Evolutionary conservation across 805 yeast genomes (phyloP).

Genomic region (Starmerella bacillaris): DNA sequence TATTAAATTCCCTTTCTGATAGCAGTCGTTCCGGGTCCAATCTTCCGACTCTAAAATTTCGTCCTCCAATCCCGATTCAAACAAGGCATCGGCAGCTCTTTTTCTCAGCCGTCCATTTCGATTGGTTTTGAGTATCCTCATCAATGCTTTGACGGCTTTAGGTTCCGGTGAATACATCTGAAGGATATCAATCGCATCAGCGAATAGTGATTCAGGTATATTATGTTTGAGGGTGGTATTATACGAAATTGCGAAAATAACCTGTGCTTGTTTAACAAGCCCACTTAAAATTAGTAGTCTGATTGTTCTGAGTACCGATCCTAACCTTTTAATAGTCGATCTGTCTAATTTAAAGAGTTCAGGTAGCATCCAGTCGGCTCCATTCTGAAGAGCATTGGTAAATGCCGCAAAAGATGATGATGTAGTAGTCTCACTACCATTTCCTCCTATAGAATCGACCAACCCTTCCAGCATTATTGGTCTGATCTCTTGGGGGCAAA

Average conservation of each 20-base stretch:
- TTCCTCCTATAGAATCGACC: too few species aligned
- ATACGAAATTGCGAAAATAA: slow-evolving; percentile 32
- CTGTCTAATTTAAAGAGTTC: slow-evolving; percentile 5
- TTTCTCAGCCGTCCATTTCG: slow-evolving; percentile 22
- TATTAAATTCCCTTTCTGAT: too few species aligned
- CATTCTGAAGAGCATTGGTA: neutral
- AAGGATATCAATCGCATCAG: slow-evolving; percentile 11
- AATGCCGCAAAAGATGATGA: too few species aligned
- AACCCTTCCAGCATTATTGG: too few species aligned
- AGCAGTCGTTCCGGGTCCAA: too few species aligned
- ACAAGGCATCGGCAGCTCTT: slow-evolving; percentile 29
- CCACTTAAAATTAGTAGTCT: slow-evolving; percentile 3
- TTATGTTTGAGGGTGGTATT: slow-evolving; percentile 39
- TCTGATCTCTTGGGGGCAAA: too few species aligned
- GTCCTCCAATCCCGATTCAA: slow-evolving; percentile 23
- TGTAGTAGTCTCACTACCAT: too few species aligned
- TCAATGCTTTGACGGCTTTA: slow-evolving; percentile 14
- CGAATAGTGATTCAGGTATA: slow-evolving; percentile 21
- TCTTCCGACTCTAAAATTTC: too few species aligned
- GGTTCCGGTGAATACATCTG: slow-evolving; percentile 2
- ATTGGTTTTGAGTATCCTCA: slow-evolving; percentile 23
- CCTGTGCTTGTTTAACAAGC: slow-evolving; percentile 1
- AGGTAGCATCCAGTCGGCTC: slow-evolving; percentile 3
- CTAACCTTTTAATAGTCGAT: neutral
- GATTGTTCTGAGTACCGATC: slow-evolving; percentile 4